These are phyloP conservation scores for Camellia granthamiana DNA, from an alignment of 148 eudicot species.

Conservation along the genomic window DNA sequence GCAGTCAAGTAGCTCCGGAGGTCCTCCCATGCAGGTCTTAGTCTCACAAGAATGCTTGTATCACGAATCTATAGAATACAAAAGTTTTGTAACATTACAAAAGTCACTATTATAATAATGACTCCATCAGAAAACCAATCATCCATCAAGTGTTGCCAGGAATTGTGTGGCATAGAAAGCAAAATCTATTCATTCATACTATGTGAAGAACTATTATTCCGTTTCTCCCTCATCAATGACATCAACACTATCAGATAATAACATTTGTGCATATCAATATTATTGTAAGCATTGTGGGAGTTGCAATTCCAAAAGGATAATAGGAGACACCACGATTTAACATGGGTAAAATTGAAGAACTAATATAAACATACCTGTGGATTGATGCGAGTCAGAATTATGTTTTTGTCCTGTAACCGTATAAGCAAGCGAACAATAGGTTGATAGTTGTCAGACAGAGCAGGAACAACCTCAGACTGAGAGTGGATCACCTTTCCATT, in stretches of 20 bases:
- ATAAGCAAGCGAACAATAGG: too few species aligned
- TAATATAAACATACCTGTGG: too few species aligned
- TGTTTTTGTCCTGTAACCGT: too few species aligned
- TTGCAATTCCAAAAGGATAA: too few species aligned
- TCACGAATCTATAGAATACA: conserved; percentile 71
- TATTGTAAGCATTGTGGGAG: too few species aligned
- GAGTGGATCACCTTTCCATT: too few species aligned
- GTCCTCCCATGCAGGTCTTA: conserved; percentile 99
- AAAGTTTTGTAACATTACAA: neutral
- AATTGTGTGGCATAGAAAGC: neutral
- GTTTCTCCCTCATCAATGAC: neutral
- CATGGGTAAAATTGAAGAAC: too few species aligned
- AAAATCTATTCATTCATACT: neutral
- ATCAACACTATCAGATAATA: neutral
- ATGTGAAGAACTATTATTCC: neutral
- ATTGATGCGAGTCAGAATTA: too few species aligned
- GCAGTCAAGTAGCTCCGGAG: conserved; percentile 92
- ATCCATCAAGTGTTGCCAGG: conserved; percentile 6
- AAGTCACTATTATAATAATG: neutral
- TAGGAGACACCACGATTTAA: too few species aligned
- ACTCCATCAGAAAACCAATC: neutral
- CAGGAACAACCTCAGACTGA: too few species aligned
- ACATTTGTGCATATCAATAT: neutral
- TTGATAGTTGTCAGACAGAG: too few species aligned
- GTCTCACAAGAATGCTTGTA: conserved; percentile 97